These are phyloP conservation scores for Sodiomyces alkalinus DNA, from an alignment of 2,329 filamentous ascomycete species.

Conservation along the genomic window DNA sequence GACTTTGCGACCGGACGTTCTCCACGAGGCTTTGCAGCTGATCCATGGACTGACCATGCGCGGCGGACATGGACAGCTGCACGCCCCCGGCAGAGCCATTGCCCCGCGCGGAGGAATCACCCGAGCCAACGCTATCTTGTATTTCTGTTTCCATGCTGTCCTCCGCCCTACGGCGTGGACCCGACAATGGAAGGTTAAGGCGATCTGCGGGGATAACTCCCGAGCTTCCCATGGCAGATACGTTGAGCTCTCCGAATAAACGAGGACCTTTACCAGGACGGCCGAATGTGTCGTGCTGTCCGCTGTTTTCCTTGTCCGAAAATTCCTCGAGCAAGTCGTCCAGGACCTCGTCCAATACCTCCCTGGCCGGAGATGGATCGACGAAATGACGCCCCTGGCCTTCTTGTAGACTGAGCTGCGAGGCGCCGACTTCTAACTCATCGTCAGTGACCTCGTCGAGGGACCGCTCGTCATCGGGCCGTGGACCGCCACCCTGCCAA, in stretches of 20 bases:
- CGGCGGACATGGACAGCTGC: conserved; percentile 11
- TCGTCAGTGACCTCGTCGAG: conserved; percentile 49
- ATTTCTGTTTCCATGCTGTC: conserved; percentile 26
- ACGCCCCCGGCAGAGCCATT: conserved; percentile 2
- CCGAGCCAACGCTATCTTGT: conserved; percentile 31
- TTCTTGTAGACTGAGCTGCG: conserved; percentile 48
- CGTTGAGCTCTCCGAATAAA: conserved; percentile 40
- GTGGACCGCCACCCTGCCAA: conserved; percentile 44
- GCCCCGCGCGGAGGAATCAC: conserved; percentile 12
- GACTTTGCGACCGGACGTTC: conserved; percentile 38
- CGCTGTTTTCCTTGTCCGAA: conserved; percentile 68
- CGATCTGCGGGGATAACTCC: conserved; percentile 31
- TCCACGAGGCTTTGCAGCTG: conserved; percentile 36
- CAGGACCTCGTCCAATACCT: conserved; percentile 18
- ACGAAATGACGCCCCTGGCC: conserved; percentile 13
- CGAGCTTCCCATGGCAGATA: conserved; percentile 37
- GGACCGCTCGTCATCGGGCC: conserved; percentile 25
- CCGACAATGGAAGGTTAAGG: conserved; percentile 29
- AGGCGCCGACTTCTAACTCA: conserved; percentile 41
- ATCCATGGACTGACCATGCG: conserved; percentile 26
- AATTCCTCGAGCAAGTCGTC: conserved; percentile 41
- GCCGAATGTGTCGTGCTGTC: conserved; percentile 61
- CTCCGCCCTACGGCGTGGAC: conserved; percentile 14
- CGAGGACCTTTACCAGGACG: conserved; percentile 22
- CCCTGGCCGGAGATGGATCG: too few relatives aligned